phyloP scores from a whole-genome alignment of 1,139 yeast species.

The Petasospora rhodanensis region DNA sequence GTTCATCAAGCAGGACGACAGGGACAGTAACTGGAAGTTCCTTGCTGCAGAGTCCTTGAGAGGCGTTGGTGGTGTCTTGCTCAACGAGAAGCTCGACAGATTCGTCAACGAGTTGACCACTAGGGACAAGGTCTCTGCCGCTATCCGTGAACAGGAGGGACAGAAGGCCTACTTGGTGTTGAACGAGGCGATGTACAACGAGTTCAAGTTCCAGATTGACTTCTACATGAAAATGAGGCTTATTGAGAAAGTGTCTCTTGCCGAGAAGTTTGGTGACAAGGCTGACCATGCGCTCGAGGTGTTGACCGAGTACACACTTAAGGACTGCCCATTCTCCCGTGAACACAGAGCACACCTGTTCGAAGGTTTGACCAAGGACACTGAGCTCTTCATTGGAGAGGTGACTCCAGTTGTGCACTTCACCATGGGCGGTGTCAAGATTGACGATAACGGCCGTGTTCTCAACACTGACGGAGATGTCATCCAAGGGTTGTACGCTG shows the following conservation, averaged over 20 bases:
- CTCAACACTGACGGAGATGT: slow-evolving; percentile 39
- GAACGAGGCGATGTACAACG: slow-evolving; percentile 33
- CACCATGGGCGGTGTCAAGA: slow-evolving; percentile 82
- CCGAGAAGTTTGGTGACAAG: slow-evolving; percentile 28
- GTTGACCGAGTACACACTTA: slow-evolving; percentile 43
- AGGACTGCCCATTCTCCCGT: slow-evolving; percentile 24
- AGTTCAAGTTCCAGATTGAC: slow-evolving; percentile 45
- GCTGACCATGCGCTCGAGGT: slow-evolving; percentile 42
- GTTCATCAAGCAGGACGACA: slow-evolving; percentile 60
- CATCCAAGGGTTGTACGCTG: slow-evolving; percentile 63
- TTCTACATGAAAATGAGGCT: slow-evolving; percentile 66
- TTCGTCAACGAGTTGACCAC: slow-evolving; percentile 71
- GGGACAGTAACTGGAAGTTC: slow-evolving; percentile 50
- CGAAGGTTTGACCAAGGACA: slow-evolving; percentile 19
- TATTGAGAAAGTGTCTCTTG: slow-evolving; percentile 48
- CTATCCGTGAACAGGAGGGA: slow-evolving; percentile 35
- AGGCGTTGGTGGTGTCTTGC: slow-evolving; percentile 71
- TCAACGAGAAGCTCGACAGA: slow-evolving; percentile 56
- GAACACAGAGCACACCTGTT: slow-evolving; percentile 29
- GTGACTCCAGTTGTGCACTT: slow-evolving; percentile 78
- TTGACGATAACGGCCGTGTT: slow-evolving; percentile 56
- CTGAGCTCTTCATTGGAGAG: slow-evolving; percentile 32
- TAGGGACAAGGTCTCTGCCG: slow-evolving; percentile 63
- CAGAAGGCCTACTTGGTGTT: slow-evolving; percentile 34
- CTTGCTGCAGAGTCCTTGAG: slow-evolving; percentile 76